These are phyloP conservation scores for Alnus rubra DNA, from an alignment of 306 rosid genomes.

Conservation along the genomic window DNA sequence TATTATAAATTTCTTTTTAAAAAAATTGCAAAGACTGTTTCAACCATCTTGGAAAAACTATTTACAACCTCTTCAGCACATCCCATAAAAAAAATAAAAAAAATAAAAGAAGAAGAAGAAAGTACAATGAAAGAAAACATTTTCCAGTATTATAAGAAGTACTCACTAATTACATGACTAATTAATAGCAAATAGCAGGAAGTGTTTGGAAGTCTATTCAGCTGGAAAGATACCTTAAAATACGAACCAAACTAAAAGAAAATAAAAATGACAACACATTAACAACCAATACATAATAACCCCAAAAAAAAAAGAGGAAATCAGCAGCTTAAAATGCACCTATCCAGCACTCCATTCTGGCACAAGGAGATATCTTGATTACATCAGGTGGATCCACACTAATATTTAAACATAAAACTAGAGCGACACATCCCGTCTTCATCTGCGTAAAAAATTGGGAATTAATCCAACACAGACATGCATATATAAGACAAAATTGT, in stretches of 20 bases:
- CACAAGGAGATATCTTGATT: constrained; percentile 97
- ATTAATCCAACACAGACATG: constrained; percentile 41
- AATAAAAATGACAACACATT: constrained; percentile 1
- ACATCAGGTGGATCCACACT: constrained; percentile 98
- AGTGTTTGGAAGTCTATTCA: background rate
- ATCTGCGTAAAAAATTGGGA: constrained; percentile 68
- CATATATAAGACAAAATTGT: constrained; percentile 9
- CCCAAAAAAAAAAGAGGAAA: constrained; percentile 21
- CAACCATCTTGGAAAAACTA: background rate
- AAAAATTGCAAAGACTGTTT: background rate
- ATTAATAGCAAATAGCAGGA: background rate
- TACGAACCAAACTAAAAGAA: background rate
- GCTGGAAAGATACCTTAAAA: background rate
- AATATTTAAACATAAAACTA: constrained; percentile 94
- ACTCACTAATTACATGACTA: background rate
- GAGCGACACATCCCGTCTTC: constrained; percentile 99
- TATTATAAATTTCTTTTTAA: background rate
- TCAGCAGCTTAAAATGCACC: constrained; percentile 56
- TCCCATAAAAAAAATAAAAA: background rate
- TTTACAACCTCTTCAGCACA: background rate
- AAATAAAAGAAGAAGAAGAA: background rate
- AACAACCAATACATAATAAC: constrained; percentile 10
- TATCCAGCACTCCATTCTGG: constrained; percentile 99
- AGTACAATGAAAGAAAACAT: background rate
- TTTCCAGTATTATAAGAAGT: background rate